Evolutionary conservation across 2,329 filamentous ascomycete genomes (phyloP), one percentile per base, ranked within the genome.

Genomic region (Macrophomina pseudophaseolina): DNA sequence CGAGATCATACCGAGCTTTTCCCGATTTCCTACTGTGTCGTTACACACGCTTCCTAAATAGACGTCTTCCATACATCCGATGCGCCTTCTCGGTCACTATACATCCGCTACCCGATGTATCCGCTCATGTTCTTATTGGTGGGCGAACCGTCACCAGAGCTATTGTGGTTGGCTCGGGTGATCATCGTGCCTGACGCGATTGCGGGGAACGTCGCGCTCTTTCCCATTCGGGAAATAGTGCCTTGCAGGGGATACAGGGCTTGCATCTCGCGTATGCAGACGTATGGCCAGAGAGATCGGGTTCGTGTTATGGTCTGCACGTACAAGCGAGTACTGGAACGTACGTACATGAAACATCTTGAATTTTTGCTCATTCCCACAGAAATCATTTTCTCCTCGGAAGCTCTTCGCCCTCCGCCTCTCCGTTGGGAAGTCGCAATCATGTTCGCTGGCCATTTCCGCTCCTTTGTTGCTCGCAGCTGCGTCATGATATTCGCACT

Each of bases 121-220:
- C 54, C 40, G 35, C 40, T 62, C 32, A 60, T 32, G 2, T 14
- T 12, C 6, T 49, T 16, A 62, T 62, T 62, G 58, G 58, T 49
- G 58, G 58, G 46, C 38, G 7, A 16, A 49, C 16, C 30, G 11
- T n/a, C 51, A 38, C 51, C 32, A 5, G 9, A 9, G 7, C 30
- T 33, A 30, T 32, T 30, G 40, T 42, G 28, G 28, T 49, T 60
- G n/a, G 44, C 58, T 62, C 58, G 58, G 58, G 58, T 18, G 42
- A 62, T 62, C 58, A 62, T 62, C 58, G 44, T 49, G n/a, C 44
- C 52, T 49, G 42, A 11, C 49, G 58, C 28, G 33, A 46, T 60
- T 62, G 56, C 56, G 56, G 56, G 56, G 56, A 7, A 60, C 52
- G 33, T 60, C 56, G 42, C 42, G 30, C 40, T 46, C 38, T 48